Evolutionary conservation across 306 rosid species (phyloP), one percentile per base, ranked within the genome.

Genomic region (Trifolium repens): DNA sequence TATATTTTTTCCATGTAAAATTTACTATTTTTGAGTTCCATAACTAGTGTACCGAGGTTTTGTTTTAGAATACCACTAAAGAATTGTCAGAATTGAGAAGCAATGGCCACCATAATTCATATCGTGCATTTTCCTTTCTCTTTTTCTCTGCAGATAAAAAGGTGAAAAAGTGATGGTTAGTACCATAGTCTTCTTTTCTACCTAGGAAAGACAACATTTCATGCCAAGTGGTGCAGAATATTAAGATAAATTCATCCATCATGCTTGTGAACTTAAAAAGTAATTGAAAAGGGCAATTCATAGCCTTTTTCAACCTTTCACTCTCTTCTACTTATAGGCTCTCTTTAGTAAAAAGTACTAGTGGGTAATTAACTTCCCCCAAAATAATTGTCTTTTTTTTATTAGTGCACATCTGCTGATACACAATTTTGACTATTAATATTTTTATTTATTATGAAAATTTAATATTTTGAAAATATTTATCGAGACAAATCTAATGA

Each of bases 191-290:
- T 71, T 80, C 46, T 71, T 22, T 78, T 80, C 27, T 50, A 42
- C 73, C 75, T 80, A 66, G 82, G 79, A 79, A 82, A 87, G 78
- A 79, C 82, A 84, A 81, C 85, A 79, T 73, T 63, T 72, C 58
- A 65, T 79, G 84, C 77, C 75, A 84, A 79, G 81, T 66, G 34
- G 81, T 76, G 79, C 54, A 76, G 71, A 64, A 80, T 30, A 87
- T 26, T 76, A 42, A 66, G 61, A 60, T 27, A 13, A 30, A 30
- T 60, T 60, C 42, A 14, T 60, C 2, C 62, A 78, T 78, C 67
- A 82, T 78, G 73, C 58, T 53, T 1, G 32, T 80, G 82, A 57
- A 63, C 71, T 44, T 65, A 58, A 58, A 58, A 79, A 75, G 71
- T 75, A 42, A 58, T 17, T 19, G 62, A 57, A 74, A 83, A 79